Base-by-base conservation (phyloP, 305 asterid genomes). In the Solanum hybrid region DNA sequence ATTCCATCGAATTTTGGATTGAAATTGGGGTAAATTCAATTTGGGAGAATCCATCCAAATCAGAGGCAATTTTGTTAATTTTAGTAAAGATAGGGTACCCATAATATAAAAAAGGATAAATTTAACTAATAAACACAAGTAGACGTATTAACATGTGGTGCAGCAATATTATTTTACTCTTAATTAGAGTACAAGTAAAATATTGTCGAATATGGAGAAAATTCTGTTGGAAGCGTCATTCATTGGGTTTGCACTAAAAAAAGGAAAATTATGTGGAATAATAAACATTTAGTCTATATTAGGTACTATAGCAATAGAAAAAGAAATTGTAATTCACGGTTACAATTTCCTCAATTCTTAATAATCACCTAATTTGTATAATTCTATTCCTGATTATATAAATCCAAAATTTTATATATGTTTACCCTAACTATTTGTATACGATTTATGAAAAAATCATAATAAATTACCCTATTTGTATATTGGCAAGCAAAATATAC, bases 161-260 rank as follows among this genome's bases (percentile, higher is more conserved):
- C 10, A 56, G 0, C 10, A 19, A 0, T 0, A 19, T 56, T 56
- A 7, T 0, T 19, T 56, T 56, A 17, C 10, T 56, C 69, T 56
- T 56, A 19, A 56, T 56, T 1, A 17, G 31, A 2, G 31, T 29
- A 29, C 2, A 2, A 29, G 31, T 29, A 29, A 15, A 17, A 17
- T 56, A 19, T 0, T 56, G 10, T 56, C 0, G 10, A 56, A 56
- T 2, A 17, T 2, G 24, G 24, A 56, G 24, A 51, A 0, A 51
- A 0, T 15, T 51, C 0, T 17, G 0, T 56, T 56, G 4, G 2
- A 0, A 56, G 69, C 0, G 66, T 56, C 24, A 56, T 51, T 7
- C 24, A 17, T 17, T 17, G 24, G 24, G 4, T 17, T 0, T 56
- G 69, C 24, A 6, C 24, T 56, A 38, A 38, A 45, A 56, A 56